Base-by-base conservation (phyloP, 306 rosid genomes). In the Coriaria nepalensis region DNA sequence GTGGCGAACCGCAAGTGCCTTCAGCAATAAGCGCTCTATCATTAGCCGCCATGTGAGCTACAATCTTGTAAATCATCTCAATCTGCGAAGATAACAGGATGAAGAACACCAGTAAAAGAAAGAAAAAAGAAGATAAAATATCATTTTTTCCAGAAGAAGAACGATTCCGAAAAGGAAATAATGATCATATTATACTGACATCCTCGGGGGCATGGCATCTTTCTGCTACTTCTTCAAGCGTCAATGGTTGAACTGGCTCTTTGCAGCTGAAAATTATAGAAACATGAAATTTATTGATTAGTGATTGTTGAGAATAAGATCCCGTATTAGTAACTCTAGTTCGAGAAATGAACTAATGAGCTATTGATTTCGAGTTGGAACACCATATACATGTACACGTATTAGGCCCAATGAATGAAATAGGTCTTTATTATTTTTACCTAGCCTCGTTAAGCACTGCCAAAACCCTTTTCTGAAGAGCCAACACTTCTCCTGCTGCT, bases 381-480 rank as follows among this genome's bases (percentile, higher is more conserved):
- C 29, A 20, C 29, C 29, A 20, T 20, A 20, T 20, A 20, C 29
- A 20, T 20, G 29, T 20, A 20, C 29, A 3, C 29, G 29, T 20
- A 20, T 20, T 20, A 20, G 29, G 3, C 29, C 1, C 29, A 20
- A 20, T 20, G 29, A 20, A 20, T 20, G 29, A 20, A 3, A 20
- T 20, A 20, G 29, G 29, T 20, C 29, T 20, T 20, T 20, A 20
- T 20, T 20, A 20, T 20, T 1, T 20, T 20, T 68, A 82, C 96
- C 88, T 82, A 55, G 96, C 93, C 56, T 82, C 93, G 62, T 86
- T 86, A 56, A 86, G 79, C 47, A 86, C 90, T 36, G 75, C 66
- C 73, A 86, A 70, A 50, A 86, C 96, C 33, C 96, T 86, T 70
- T 86, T 86, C 59, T 86, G 96, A 69, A 86, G 96, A 53, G 96